Evolutionary conservation across 2,329 filamentous ascomycete genomes (phyloP), one percentile per base, ranked within the genome.

Genomic region (Aspergillus pseudoviridinutans): DNA sequence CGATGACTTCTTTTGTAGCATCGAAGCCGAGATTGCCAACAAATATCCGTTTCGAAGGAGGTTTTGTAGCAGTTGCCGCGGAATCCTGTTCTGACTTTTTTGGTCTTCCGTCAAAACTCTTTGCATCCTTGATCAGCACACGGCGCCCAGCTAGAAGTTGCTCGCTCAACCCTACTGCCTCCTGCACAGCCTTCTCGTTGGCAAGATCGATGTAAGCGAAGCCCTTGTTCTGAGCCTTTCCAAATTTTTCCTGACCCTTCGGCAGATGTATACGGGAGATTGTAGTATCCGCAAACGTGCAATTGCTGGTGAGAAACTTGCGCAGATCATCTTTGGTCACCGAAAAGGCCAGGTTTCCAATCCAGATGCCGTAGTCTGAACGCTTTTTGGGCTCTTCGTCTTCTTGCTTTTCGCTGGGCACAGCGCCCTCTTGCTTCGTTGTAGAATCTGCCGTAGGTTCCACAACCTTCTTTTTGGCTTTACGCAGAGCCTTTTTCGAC

Each of bases 181-280:
- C 85, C 35, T 91, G 79, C 68, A 92, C 84, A 47, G 87, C 84
- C 44, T 87, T 83, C 22, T 80, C 69, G 25, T 83, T 88, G 49
- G 85, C 79, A 71, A 99, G 96, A 73, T 99, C 95, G 62, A 99
- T 87, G 71, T 99, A 99, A 55, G 94, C 94, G 71, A 97, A 99
- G 17, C 94, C 95, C 76, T 89, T 93, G 79, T 97, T 99, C 66
- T 87, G 80, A 24, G 82, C 76, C 66, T 81, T 84, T 35, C 72
- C 71, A 58, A 68, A 69, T 53, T 83, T 87, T 58, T 79, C 80
- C 7, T 78, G 68, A 3, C 81, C 79, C 24, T 78, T 83, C 1
- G 92, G 92, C 69, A 97, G 79, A 74, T 97, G 88, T 53, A 97
- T 80, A 59, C 94, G 84, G 1, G 92, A 96, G 64, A 99, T 94